Conservation (phyloP, 495 filamentous ascomycete genomes). For the Penicillium macrosclerotiorum region DNA sequence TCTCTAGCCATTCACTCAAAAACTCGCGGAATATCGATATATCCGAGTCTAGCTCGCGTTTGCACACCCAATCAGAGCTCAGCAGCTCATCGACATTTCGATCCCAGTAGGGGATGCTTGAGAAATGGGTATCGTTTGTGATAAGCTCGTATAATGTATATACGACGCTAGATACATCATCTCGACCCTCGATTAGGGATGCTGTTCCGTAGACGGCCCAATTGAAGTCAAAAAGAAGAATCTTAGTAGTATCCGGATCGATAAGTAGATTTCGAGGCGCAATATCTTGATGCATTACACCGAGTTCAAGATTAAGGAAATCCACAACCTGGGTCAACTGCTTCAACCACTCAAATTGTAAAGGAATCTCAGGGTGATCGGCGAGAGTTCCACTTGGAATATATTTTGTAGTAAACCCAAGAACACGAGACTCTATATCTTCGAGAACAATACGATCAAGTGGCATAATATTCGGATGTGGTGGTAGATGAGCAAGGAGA, state of each 20-base stretch:
- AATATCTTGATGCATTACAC: conserved; percentile 42
- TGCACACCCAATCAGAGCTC: conserved; percentile 14
- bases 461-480: conserved; percentile 32
- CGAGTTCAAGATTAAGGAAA: conserved; percentile 36
- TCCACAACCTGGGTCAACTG: conserved; percentile 37
- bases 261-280: conserved; percentile 37
- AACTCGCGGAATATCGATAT: conserved; percentile 21
- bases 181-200: conserved; percentile 16
- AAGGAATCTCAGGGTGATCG: conserved; percentile 21
- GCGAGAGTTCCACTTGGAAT: conserved; percentile 31
- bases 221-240: conserved; percentile 44
- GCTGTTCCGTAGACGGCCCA: conserved; percentile 24
- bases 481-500: conserved; percentile 27
- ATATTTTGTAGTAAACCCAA: conserved; percentile 40
- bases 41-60: conserved; percentile 22
- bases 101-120: conserved; percentile 20
- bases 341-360: conserved; percentile 37
- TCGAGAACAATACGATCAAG: conserved; percentile 39
- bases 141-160: conserved; percentile 43
- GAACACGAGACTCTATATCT: conserved; percentile 27
- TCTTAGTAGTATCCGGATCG: conserved; percentile 24
- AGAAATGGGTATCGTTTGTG: conserved; percentile 29
- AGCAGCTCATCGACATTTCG: conserved; percentile 19
- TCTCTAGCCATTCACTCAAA: conserved; percentile 19
- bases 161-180: conserved; percentile 38